phyloP scores from a whole-genome alignment of 805 yeast species.

The Yamadazyma sp. region DNA sequence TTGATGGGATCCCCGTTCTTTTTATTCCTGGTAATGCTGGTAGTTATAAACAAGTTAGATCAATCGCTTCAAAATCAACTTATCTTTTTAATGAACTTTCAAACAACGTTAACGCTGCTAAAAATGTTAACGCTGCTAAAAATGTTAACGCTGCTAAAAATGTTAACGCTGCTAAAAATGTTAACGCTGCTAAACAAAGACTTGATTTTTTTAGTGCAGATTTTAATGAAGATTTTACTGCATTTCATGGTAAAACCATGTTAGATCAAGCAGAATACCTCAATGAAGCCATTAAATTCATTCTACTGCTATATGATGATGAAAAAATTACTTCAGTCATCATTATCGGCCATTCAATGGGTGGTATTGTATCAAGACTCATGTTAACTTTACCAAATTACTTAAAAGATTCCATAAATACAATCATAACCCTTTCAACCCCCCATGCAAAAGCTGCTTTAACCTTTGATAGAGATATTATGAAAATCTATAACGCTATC shows the following conservation, averaged over 20 bases:
- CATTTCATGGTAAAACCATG: constrained; percentile 92
- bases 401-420: constrained; percentile 65
- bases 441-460: constrained; percentile 94
- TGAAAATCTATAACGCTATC: constrained; percentile 67
- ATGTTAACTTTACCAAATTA: constrained; percentile 81
- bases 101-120: constrained; percentile 26
- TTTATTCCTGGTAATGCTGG: constrained; percentile 99
- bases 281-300: constrained; percentile 81
- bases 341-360: constrained; percentile 92
- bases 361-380: constrained; percentile 89
- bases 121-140: constrained; percentile 22
- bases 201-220: constrained; percentile 90
- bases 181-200: constrained; percentile 36
- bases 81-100: constrained; percentile 37
- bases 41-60: constrained; percentile 81
- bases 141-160: constrained; percentile 28
- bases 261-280: constrained; percentile 90
- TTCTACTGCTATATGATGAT: constrained; percentile 61
- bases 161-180: constrained; percentile 19
- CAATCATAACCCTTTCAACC: constrained; percentile 81
- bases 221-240: constrained; percentile 94
- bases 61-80: constrained; percentile 84
- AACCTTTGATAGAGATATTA: constrained; percentile 86
- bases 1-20: constrained; percentile 79
- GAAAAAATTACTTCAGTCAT: constrained; percentile 67